phyloP scores from a whole-genome alignment of 2,329 filamentous ascomycete genomes.

The Apiospora sp. region DNA sequence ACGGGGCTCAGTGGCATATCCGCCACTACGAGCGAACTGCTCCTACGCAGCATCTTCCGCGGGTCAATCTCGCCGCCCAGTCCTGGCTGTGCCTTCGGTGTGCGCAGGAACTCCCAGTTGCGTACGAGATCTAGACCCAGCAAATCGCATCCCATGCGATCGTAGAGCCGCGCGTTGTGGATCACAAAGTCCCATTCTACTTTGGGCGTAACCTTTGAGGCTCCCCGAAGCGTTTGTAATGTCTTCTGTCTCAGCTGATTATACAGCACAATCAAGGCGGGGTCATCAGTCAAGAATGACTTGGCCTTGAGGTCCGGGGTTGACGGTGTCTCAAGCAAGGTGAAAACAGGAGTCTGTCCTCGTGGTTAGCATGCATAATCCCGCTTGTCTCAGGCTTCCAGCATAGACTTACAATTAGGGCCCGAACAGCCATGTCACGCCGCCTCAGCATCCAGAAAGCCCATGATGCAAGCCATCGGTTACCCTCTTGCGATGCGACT shows the following conservation, averaged over 20 bases:
- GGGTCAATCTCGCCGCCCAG: conserved; percentile 64
- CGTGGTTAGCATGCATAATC: conserved; percentile 9
- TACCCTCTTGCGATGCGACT: conserved; percentile 79
- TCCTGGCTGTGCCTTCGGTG: conserved; percentile 41
- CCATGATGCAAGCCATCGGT: conserved; percentile 95
- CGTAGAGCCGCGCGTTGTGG: conserved; percentile 84
- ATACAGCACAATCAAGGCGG: conserved; percentile 87
- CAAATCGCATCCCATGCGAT: conserved; percentile 92
- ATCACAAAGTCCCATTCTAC: conserved; percentile 90
- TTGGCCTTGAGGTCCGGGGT: conserved; percentile 77
- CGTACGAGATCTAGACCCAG: conserved; percentile 85
- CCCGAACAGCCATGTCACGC: conserved; percentile 83
- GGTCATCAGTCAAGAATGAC: conserved; percentile 88
- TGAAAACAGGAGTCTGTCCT: conserved; percentile 76
- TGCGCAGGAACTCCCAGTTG: conserved; percentile 81
- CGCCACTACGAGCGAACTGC: conserved; percentile 81
- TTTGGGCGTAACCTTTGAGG: conserved; percentile 78
- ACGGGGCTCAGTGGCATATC: conserved; percentile 65
- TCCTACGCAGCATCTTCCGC: conserved; percentile 71
- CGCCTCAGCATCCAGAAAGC: conserved; percentile 90
- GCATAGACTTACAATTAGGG: conserved; percentile 71
- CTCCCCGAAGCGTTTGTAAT: conserved; percentile 84
- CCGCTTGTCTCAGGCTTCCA: neutral
- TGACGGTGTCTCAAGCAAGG: conserved; percentile 72
- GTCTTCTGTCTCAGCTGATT: conserved; percentile 83